Evolutionary conservation across 495 filamentous ascomycete species (phyloP), one percentile per base, ranked within the genome.

Genomic region (Tuber indicum): DNA sequence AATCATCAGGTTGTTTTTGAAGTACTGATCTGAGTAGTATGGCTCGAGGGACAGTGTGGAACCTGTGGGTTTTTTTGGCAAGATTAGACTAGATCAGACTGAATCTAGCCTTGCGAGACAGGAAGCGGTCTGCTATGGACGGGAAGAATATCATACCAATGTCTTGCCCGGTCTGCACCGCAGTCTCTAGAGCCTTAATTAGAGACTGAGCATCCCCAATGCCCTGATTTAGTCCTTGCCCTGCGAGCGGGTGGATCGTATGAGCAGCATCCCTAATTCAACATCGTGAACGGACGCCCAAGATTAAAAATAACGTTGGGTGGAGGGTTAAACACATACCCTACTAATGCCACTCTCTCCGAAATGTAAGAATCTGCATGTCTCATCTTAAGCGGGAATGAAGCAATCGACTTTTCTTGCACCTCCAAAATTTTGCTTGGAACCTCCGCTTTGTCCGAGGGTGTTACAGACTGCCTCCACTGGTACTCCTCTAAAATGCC

Each of bases 171-270:
- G 94, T 90, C 70, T 85, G 85, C 39, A 96, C 91, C 8, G 93
- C 93, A 75, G 91, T 91, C 78, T 91, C 89, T 73, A 99, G 91
- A 0, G 90, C 91, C 69, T 86, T 86, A 14, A 89, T 89, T 10
- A 99, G 88, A 58, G 91, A 90, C 73, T 92, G 89, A 1, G 95
- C 91, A 83, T 99, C 96, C 26, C 89, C 93, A 75, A 97, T 90
- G 6, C 96, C 96, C 81, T 96, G 93, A 82, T 99, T 99, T 23
- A 99, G 88, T 1, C 96, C 96, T 84, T 98, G 96, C 8, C 96
- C 96, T 1, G 94, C 96, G 42, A 99, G 89, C 0, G 96, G 96
- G 84, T 99, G 96, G 80, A 97, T 90, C 42, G 94, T 94, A 83
- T 99, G 96, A 12, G 96, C 96, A 5, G 96, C 96, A 81, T 99